phyloP scores from a whole-genome alignment of 768 basidiomycete species.

The Tricholoma sp. region DNA sequence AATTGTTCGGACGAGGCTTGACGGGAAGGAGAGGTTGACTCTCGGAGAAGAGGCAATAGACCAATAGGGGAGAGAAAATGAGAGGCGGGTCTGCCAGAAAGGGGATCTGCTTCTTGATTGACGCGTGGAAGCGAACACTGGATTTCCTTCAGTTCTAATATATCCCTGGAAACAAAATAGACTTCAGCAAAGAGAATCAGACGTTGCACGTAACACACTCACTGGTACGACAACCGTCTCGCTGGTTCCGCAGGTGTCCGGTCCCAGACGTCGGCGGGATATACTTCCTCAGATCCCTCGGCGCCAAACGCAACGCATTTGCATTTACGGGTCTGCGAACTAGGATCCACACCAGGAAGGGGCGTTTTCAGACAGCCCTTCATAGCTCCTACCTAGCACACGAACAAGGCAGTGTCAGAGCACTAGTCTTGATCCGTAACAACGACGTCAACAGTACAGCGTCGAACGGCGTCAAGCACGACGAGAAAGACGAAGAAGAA shows the following conservation, averaged over 20 bases:
- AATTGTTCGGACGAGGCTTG: too few species aligned
- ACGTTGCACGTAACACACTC: slow-evolving; percentile 7
- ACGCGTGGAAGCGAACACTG: slow-evolving; percentile 59
- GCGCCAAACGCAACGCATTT: slow-evolving; percentile 64
- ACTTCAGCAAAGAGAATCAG: not conserved
- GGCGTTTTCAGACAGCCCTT: slow-evolving; percentile 36
- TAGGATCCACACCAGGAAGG: slow-evolving; percentile 16
- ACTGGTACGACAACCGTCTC: slow-evolving; percentile 61
- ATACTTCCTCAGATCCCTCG: slow-evolving; percentile 51
- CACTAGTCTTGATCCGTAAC: too few species aligned
- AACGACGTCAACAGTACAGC: not conserved
- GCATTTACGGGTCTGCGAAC: slow-evolving; percentile 36
- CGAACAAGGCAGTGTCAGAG: slow-evolving; percentile 6
- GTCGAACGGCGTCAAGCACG: not conserved
- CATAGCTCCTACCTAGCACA: slow-evolving; percentile 19
- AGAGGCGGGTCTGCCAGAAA: slow-evolving; percentile 34
- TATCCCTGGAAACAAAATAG: slow-evolving; percentile 45
- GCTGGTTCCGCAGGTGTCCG: slow-evolving; percentile 66
- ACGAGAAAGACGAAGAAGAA: not conserved
- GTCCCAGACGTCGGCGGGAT: slow-evolving; percentile 75
- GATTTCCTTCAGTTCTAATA: slow-evolving; percentile 66
- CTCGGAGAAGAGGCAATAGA: slow-evolving; percentile 53
- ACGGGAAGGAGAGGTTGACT: too few species aligned
- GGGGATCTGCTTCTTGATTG: slow-evolving; percentile 40
- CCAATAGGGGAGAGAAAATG: slow-evolving; percentile 53